Evolutionary conservation across 306 rosid genomes (phyloP).

Genomic region (Corylus americana): DNA sequence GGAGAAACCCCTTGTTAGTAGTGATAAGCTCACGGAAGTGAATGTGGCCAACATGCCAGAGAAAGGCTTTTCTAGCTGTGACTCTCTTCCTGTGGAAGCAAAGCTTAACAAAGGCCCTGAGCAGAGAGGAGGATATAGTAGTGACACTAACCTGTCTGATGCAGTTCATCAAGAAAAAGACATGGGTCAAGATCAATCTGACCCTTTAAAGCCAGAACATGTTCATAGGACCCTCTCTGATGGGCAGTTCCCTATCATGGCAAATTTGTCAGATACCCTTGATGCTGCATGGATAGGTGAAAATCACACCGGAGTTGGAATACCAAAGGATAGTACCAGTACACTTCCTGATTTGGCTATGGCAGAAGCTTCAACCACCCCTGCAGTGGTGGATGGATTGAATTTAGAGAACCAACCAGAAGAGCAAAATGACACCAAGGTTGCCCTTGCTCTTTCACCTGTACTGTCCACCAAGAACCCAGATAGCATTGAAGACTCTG

Average conservation of each 20-base stretch:
- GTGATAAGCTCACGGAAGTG: constrained; percentile 40
- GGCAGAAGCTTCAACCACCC: constrained; percentile 44
- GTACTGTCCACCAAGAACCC: constrained; percentile 35
- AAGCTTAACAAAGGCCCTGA: constrained; percentile 35
- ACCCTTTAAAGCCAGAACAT: constrained; percentile 39
- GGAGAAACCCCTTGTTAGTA: constrained; percentile 32
- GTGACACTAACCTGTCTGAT: constrained; percentile 34
- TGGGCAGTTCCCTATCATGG: constrained; percentile 55
- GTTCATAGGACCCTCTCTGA: constrained; percentile 65
- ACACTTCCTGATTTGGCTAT: constrained; percentile 40
- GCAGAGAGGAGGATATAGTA: constrained; percentile 36
- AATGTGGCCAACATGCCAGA: constrained; percentile 35
- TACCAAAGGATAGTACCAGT: constrained; percentile 39
- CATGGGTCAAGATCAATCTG: constrained; percentile 31
- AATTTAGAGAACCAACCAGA: constrained; percentile 49
- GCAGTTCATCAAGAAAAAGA: constrained; percentile 37
- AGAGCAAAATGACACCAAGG: constrained; percentile 47
- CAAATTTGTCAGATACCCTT: constrained; percentile 79
- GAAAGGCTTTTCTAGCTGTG: constrained; percentile 44
- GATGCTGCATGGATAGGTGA: constrained; percentile 89
- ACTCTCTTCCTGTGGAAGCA: constrained; percentile 38
- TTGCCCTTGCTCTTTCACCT: constrained; percentile 32
- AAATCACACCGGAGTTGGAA: constrained; percentile 44
- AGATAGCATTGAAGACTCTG: constrained; percentile 60
- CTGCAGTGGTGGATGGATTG: constrained; percentile 28